These are phyloP conservation scores for Cucurbita pepo DNA, from an alignment of 306 rosid species.

Conservation along the genomic window DNA sequence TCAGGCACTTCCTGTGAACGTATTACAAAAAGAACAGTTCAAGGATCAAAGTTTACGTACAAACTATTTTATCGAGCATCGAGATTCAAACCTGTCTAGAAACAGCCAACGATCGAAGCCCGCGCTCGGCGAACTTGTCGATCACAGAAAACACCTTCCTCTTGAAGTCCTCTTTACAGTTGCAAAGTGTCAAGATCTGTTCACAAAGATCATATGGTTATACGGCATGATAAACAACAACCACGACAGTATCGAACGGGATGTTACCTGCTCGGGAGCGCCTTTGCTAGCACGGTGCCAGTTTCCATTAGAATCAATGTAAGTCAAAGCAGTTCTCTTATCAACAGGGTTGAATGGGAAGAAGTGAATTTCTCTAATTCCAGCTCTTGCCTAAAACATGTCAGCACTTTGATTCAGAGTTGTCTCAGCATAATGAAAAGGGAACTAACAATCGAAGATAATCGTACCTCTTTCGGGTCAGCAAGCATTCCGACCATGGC, in stretches of 20 bases:
- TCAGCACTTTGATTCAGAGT: not conserved
- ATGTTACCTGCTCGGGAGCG: slow-evolving; percentile 90
- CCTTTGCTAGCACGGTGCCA: slow-evolving; percentile 99
- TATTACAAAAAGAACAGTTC: not conserved
- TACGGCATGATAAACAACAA: not conserved
- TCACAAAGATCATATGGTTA: slow-evolving; percentile 7
- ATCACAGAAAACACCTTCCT: slow-evolving; percentile 52
- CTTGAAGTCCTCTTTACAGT: slow-evolving; percentile 73
- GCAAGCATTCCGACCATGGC: slow-evolving; percentile 99
- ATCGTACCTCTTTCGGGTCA: slow-evolving; percentile 81
- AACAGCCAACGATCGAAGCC: slow-evolving; percentile 91
- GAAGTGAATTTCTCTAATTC: slow-evolving; percentile 73
- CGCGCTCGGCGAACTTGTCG: slow-evolving; percentile 94
- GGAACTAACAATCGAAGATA: not conserved
- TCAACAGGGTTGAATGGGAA: slow-evolving; percentile 93
- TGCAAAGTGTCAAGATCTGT: slow-evolving; percentile 63
- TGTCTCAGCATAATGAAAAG: not conserved
- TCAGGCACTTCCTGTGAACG: slow-evolving; percentile 69
- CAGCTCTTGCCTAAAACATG: slow-evolving; percentile 65
- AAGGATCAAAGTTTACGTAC: not conserved
- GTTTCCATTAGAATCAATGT: slow-evolving; percentile 55
- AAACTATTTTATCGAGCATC: not conserved
- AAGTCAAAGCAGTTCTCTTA: slow-evolving; percentile 97
- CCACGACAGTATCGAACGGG: not conserved
- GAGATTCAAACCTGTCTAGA: slow-evolving; percentile 58